These are phyloP conservation scores for Kuraishia ogatae DNA, from an alignment of 805 yeast genomes.

Conservation along the genomic window DNA sequence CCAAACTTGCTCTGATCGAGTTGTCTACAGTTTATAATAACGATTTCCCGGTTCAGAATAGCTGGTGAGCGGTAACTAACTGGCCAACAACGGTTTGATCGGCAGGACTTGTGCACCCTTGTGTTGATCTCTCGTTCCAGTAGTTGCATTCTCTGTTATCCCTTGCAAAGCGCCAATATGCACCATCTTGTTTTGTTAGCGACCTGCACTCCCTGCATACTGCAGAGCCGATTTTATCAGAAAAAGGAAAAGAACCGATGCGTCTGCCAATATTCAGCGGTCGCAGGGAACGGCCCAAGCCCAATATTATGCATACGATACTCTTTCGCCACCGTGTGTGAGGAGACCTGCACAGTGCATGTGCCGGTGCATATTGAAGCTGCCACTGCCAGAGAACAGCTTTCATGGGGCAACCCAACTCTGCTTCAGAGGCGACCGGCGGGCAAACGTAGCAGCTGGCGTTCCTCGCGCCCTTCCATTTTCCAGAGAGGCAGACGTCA, in stretches of 20 bases:
- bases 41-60: no score
- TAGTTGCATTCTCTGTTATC: no score
- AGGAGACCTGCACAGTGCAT: not conserved
- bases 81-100: no score
- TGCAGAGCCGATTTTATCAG: not conserved
- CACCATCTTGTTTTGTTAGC: not conserved
- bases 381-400: not conserved
- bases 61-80: no score
- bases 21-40: no score
- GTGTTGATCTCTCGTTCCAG: no score
- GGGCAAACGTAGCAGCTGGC: not conserved
- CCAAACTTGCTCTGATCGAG: no score
- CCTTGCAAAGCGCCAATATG: no score
- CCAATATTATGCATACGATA: not conserved
- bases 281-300: not conserved
- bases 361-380: not conserved
- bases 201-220: not conserved
- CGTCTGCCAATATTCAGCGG: not conserved
- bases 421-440: not conserved
- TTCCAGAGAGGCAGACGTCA: not conserved
- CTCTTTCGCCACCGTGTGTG: not conserved
- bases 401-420: not conserved
- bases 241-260: not conserved
- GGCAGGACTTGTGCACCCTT: no score
- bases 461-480: not conserved